Evolutionary conservation across 1,284 basidiomycete species (phyloP), one percentile per base, ranked within the genome.

Genomic region (Cryptococcus sp.): DNA sequence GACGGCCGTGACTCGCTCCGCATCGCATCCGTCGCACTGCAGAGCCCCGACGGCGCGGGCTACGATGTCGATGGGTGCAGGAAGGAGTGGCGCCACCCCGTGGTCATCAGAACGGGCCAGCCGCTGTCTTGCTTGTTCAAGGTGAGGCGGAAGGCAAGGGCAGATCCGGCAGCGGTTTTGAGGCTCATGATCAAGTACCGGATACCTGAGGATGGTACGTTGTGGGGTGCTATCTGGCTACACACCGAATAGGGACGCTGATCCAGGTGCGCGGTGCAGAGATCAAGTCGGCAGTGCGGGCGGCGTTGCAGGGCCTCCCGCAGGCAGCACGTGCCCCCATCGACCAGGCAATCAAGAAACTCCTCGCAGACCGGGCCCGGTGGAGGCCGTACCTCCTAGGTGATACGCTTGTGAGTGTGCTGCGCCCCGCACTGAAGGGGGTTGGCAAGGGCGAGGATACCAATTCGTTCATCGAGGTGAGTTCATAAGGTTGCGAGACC

Each of bases 121-220:
- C 64, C 73, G 0, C 50, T 76, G 2, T 70, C 73, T 0, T 73
- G 70, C 52, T 40, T 78, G 1, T 78, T 76, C 68, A 72, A 72
- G 50, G 64, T 77, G 9, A 49, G 50, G 21, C 42, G 51, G 7
- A 49, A 49, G 12, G 35, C 21, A 33, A 33, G 15, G 13, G 40
- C 49, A 57, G 56, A 49, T 36, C 51, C 50, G n/a, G 35, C 55
- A 20, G 58, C 58, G 16, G 61, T 71, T 1, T 60, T 75, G 1
- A 55, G 67, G 4, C 63, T 76, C 0, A 48, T 63, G 11, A 71
- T 77, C 54, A 55, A 63, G 35, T 77, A 76, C 53, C 62, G 68
- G 16, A 67, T 65, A 23, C 49, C 72, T 5, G 65, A 66, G 35
- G 73, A 76, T 48, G 71, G 71, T 72, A 38, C 48, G 70, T 58